These are phyloP conservation scores for Xylariaceae sp. DNA, from an alignment of 2,329 filamentous ascomycete species.

Conservation along the genomic window DNA sequence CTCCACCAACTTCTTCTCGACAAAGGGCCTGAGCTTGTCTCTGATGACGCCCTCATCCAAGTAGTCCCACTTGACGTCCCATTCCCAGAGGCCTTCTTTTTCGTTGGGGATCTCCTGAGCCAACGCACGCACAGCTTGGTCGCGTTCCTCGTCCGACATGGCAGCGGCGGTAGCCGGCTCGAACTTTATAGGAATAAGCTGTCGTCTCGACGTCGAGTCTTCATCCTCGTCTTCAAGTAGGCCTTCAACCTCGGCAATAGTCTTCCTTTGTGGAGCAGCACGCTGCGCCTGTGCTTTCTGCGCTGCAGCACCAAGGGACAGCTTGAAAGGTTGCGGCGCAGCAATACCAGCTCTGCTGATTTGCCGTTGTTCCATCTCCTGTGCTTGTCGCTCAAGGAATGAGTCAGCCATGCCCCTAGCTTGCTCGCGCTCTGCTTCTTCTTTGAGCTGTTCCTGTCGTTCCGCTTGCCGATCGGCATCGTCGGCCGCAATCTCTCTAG, in stretches of 20 bases:
- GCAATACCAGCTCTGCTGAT: constrained; percentile 40
- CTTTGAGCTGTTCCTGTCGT: constrained; percentile 70
- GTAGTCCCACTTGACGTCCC: constrained; percentile 90
- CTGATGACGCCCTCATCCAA: constrained; percentile 79
- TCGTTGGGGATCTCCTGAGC: constrained; percentile 89
- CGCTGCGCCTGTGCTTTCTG: constrained; percentile 68
- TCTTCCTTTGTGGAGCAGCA: constrained; percentile 66
- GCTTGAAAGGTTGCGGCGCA: constrained; percentile 81
- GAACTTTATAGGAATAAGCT: constrained; percentile 81
- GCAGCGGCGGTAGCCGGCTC: constrained; percentile 68
- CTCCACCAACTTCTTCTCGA: constrained; percentile 98
- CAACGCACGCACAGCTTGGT: constrained; percentile 77
- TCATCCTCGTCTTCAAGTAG: constrained; percentile 95
- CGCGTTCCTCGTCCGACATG: constrained; percentile 85
- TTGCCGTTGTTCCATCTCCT: constrained; percentile 66
- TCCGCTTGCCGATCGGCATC: constrained; percentile 82
- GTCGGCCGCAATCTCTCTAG: constrained; percentile 75
- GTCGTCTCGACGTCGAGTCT: constrained; percentile 68
- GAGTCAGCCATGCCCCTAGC: constrained; percentile 85
- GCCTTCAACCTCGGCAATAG: constrained; percentile 90
- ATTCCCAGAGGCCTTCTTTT: constrained; percentile 86
- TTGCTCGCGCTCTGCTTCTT: constrained; percentile 73
- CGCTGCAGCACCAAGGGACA: constrained; percentile 86
- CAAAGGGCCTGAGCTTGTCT: constrained; percentile 89
- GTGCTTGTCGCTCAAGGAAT: constrained; percentile 83